A percentile compares a stretch with the other conserved stretches of the same genome.
These are phyloP conservation scores for Phyllosticta capitalensis DNA, from an alignment of 2,329 filamentous ascomycete species.

Conservation along the genomic window DNA sequence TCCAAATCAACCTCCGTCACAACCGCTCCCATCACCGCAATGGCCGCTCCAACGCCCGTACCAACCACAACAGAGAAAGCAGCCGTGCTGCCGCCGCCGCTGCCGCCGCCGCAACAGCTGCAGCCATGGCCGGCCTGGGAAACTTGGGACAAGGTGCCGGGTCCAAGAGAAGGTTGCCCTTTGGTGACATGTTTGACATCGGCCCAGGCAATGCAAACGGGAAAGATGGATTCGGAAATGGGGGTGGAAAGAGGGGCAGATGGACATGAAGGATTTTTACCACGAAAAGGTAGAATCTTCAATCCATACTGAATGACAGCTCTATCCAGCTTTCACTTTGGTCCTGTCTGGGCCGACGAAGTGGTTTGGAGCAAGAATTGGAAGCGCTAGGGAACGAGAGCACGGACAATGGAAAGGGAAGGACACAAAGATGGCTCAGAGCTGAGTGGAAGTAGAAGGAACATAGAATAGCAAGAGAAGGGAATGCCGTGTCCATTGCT, in stretches of 20 bases:
- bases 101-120: not conserved
- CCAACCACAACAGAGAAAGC: slow-evolving; percentile 7
- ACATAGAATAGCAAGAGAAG: no score
- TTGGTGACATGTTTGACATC: slow-evolving; percentile 67
- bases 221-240: slow-evolving; percentile 41
- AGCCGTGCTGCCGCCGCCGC: not conserved
- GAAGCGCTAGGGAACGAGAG: no score
- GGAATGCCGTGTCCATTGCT: no score
- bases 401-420: no score
- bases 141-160: slow-evolving; percentile 54
- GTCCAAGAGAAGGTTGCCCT: slow-evolving; percentile 62
- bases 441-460: no score
- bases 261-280: slow-evolving; percentile 19
- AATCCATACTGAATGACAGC: not conserved
- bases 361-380: no score
- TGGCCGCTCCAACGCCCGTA: slow-evolving; percentile 18
- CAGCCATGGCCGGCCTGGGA: slow-evolving; percentile 3
- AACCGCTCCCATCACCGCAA: slow-evolving; percentile 21
- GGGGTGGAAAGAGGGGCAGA: slow-evolving; percentile 30
- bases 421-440: no score
- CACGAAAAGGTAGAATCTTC: not conserved
- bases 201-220: slow-evolving; percentile 48
- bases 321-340: no score
- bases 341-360: no score
- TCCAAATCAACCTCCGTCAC: slow-evolving; percentile 18